Evolutionary conservation across 1,284 basidiomycete species (phyloP).

Genomic region (Neolentinus lepideus): DNA sequence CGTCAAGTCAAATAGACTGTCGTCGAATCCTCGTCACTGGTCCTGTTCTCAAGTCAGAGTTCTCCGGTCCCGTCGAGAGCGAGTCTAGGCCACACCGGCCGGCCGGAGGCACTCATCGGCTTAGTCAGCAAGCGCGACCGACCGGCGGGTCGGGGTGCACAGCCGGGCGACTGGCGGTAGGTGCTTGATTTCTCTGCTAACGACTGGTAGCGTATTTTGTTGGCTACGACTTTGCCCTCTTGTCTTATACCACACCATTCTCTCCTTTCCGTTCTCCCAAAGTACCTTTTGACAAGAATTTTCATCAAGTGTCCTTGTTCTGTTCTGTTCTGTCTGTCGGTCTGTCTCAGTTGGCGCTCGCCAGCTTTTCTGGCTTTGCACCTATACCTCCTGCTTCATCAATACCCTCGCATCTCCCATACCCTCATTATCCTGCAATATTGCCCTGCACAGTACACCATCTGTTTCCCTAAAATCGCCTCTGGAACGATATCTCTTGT

Average conservation of each 20-base stretch:
- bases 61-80: too few species aligned
- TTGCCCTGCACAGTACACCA: constrained; percentile 7
- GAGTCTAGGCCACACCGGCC: too few species aligned
- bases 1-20: neutral
- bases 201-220: neutral
- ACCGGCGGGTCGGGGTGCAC: neutral
- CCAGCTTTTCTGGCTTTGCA: neutral
- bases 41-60: too few species aligned
- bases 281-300: neutral
- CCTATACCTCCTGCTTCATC: constrained; percentile 16
- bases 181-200: neutral
- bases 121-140: neutral
- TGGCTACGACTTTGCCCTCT: neutral
- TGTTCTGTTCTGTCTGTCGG: neutral
- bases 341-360: neutral
- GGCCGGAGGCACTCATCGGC: neutral
- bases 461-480: constrained; percentile 26
- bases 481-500: constrained; percentile 15
- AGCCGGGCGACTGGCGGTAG: neutral
- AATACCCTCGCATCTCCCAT: constrained; percentile 26
- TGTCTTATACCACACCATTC: neutral
- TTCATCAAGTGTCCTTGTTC: neutral
- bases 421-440: constrained; percentile 9
- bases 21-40: neutral
- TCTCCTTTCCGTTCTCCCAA: neutral